Percentiles rank a stretch among this genome's conserved stretches.
These are phyloP conservation scores for Fragaria iinumae DNA, from an alignment of 306 rosid genomes.

Conservation along the genomic window DNA sequence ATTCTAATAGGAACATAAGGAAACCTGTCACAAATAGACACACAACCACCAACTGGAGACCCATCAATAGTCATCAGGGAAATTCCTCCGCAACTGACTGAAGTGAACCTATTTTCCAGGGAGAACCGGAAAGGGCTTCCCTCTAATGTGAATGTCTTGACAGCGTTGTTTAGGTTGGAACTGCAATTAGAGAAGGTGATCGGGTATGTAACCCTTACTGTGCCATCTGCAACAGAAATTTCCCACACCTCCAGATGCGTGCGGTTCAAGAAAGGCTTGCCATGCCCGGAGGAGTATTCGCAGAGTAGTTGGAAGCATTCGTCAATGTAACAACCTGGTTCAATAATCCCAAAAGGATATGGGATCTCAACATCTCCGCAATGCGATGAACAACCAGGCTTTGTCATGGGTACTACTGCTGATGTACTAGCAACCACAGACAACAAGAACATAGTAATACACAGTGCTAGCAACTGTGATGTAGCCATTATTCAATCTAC, in stretches of 20 bases:
- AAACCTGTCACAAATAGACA: not conserved
- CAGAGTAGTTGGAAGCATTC: constrained; percentile 1
- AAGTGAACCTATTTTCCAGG: not conserved
- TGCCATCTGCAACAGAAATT: not conserved
- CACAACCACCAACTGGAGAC: not conserved
- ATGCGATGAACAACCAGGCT: not conserved
- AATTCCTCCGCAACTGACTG: not conserved
- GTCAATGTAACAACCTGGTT: not conserved
- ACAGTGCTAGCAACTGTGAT: not conserved
- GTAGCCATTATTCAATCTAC: not conserved
- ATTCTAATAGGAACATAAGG: too few relatives aligned
- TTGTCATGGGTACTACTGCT: not conserved
- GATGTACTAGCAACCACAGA: not conserved
- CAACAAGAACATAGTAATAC: too few relatives aligned
- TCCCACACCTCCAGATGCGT: not conserved
- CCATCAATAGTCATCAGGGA: not conserved
- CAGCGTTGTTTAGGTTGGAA: not conserved
- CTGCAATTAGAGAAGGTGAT: not conserved
- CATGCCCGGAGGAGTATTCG: not conserved
- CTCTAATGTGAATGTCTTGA: not conserved
- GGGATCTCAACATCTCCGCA: constrained; percentile 5
- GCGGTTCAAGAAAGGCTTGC: not conserved
- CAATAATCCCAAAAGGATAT: constrained; percentile 4
- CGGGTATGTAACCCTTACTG: not conserved
- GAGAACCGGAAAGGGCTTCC: not conserved